Base-by-base conservation (phyloP, 306 rosid species). In the Prunus campanulata region DNA sequence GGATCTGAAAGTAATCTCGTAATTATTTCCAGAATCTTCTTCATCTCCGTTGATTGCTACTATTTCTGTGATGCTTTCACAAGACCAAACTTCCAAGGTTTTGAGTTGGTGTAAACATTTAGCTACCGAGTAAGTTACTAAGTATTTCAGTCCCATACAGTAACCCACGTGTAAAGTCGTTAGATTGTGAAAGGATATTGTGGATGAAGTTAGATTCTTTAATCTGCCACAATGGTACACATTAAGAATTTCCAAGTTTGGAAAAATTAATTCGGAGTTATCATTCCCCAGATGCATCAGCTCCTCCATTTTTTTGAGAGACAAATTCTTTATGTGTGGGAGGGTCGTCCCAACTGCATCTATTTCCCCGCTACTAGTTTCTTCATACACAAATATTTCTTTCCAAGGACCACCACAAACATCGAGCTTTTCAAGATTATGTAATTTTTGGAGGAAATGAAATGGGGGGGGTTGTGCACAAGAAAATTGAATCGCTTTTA, bases 101-200 rank as follows among this genome's bases (percentile, higher is more conserved):
- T 11, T 68, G 59, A 68, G 24, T 3, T 68, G 42, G 22, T 24
- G 19, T 20, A 48, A 25, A 14, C 27, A 32, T 19, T 32, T 57
- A 22, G 66, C 76, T 0, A 56, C 16, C 29, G 54, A 32, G 1
- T 3, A 35, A 16, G 76, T 56, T 5, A 5, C 3, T 24, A 56
- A n/a, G 39, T 20, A 3, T 68, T 68, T 6, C 22, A 68, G 13
- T 48, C 13, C 15, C 1, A 1, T 0, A 14, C 39, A 50, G 7
- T 0, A 0, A 0, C 0, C 0, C 3, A 24, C 44, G 0, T 10
- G 3, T 56, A 46, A 46, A n/a, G 32, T 20, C 18, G 60, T 24
- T 51, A 69, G 14, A 15, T 69, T 14, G 1, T 3, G 11, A 55
- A 16, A 69, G 4, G 67, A 20, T 57, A 55, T 20, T 11, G 42